Evolutionary conservation across 2,329 filamentous ascomycete species (phyloP).

Genomic region (Ophiocordyceps polyrhachis-furcata): DNA sequence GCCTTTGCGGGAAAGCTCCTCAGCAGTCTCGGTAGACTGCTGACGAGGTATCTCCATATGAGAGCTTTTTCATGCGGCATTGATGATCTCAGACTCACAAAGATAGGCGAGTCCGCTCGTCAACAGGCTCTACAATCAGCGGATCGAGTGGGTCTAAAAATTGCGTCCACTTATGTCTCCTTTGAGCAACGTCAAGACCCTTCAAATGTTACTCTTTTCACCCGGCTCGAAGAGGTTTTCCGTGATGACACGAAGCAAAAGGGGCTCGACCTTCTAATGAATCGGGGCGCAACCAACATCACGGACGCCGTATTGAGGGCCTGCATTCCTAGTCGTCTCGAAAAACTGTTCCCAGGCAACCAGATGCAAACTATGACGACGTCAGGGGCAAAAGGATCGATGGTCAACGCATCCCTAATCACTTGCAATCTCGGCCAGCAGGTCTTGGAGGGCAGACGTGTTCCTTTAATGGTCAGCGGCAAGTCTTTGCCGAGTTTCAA

Average conservation of each 20-base stretch:
- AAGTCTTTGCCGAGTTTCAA: constrained; percentile 91
- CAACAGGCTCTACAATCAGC: constrained; percentile 50
- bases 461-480: constrained; percentile 93
- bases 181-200: constrained; percentile 46
- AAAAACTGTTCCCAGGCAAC: constrained; percentile 87
- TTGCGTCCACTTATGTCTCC: constrained; percentile 78
- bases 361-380: constrained; percentile 99
- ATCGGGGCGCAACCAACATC: constrained; percentile 46
- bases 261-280: constrained; percentile 76
- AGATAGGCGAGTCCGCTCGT: constrained; percentile 55
- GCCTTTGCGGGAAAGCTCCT: constrained; percentile 71
- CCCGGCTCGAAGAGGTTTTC: constrained; percentile 71
- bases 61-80: constrained; percentile 94
- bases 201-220: constrained; percentile 51
- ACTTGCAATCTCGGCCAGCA: constrained; percentile 96
- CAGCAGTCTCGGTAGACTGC: constrained; percentile 70
- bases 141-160: constrained; percentile 50
- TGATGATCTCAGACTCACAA: constrained; percentile 78
- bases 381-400: constrained; percentile 82
- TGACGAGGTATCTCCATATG: constrained; percentile 85
- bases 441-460: constrained; percentile 82
- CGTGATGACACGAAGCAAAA: constrained; percentile 83
- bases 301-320: constrained; percentile 61
- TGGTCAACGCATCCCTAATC: constrained; percentile 92
- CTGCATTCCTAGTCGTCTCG: constrained; percentile 65